Evolutionary conservation across 1,284 basidiomycete species (phyloP), one percentile per base, ranked within the genome.

Genomic region (Cutaneotrichosporon sp.): DNA sequence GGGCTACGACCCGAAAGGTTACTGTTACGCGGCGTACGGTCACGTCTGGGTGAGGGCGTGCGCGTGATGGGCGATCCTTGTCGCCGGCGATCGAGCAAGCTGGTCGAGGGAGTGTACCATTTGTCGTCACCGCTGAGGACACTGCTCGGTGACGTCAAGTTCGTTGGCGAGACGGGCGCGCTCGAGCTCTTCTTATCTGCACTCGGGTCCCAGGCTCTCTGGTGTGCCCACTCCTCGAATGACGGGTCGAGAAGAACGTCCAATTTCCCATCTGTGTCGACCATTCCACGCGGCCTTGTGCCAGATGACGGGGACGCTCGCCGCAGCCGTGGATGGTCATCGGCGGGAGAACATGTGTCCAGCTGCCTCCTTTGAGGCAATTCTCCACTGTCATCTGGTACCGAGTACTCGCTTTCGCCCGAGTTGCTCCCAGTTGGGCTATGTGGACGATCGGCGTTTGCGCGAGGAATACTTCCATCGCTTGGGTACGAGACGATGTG

Each of bases 331-430:
- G n/a, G n/a, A n/a, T n/a, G n/a, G n/a, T n/a, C n/a, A n/a, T n/a
- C n/a, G n/a, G n/a, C n/a, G n/a, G n/a, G n/a, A n/a, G n/a, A n/a
- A n/a, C n/a, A n/a, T n/a, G n/a, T n/a, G n/a, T 9, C 33, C 22
- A 22, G 22, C 14, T 26, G 24, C 34, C 6, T 17, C 34, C 17
- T 9, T 16, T 5, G n/a, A 22, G 24, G 12, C 22, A 7, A 6
- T 8, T 41, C 24, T 16, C 22, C 38, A 17, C 5, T 33, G 5
- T 59, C 57, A 35, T 55, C 53, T n/a, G 27, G 5, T 11, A 50
- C 32, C 20, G 57, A 59, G 51, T 59, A 59, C 45, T 50, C 47
- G 53, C 57, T 59, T 11, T 53, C 57, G n/a, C 51, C 50, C 11
- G 57, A 59, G 35, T 52, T 32, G 24, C 32, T 43, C 9, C 49